phyloP scores from a whole-genome alignment of 495 filamentous ascomycete species.

The Penicillium parvum region DNA sequence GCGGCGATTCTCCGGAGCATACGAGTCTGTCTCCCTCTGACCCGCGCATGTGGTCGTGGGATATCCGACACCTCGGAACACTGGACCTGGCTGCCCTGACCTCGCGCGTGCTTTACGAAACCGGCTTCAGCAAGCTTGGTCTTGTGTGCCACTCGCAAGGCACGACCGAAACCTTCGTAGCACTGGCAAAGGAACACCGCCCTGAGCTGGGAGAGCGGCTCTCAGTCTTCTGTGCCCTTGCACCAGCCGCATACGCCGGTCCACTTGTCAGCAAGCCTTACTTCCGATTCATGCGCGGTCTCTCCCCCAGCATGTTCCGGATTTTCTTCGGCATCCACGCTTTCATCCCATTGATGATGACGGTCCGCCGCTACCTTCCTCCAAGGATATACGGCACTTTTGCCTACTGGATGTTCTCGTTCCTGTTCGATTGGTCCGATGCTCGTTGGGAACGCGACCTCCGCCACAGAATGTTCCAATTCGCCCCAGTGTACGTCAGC shows the following conservation, averaged over 20 bases:
- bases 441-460: slow-evolving; percentile 78
- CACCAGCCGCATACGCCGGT: slow-evolving; percentile 88
- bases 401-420: slow-evolving; percentile 86
- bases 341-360: slow-evolving; percentile 95
- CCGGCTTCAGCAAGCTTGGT: slow-evolving; percentile 77
- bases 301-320: slow-evolving; percentile 72
- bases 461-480: slow-evolving; percentile 82
- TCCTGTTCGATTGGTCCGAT: slow-evolving; percentile 89
- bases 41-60: slow-evolving; percentile 97
- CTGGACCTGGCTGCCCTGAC: slow-evolving; percentile 88
- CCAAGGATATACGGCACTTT: slow-evolving; percentile 72
- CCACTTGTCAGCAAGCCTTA: slow-evolving; percentile 82
- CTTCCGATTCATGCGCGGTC: slow-evolving; percentile 85
- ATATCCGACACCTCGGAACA: slow-evolving; percentile 89
- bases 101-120: slow-evolving; percentile 75
- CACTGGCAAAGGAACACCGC: slow-evolving; percentile 85
- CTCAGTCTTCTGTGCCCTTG: slow-evolving; percentile 88
- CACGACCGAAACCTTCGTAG: slow-evolving; percentile 85
- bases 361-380: slow-evolving; percentile 63
- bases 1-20: slow-evolving; percentile 77
- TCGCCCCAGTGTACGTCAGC: slow-evolving; percentile 84
- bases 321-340: slow-evolving; percentile 88
- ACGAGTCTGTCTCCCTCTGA: slow-evolving; percentile 64
- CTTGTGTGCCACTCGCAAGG: slow-evolving; percentile 89
- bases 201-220: slow-evolving; percentile 82